Conservation (phyloP, 441 rosid species). For the Syzygium syzygioides region DNA sequence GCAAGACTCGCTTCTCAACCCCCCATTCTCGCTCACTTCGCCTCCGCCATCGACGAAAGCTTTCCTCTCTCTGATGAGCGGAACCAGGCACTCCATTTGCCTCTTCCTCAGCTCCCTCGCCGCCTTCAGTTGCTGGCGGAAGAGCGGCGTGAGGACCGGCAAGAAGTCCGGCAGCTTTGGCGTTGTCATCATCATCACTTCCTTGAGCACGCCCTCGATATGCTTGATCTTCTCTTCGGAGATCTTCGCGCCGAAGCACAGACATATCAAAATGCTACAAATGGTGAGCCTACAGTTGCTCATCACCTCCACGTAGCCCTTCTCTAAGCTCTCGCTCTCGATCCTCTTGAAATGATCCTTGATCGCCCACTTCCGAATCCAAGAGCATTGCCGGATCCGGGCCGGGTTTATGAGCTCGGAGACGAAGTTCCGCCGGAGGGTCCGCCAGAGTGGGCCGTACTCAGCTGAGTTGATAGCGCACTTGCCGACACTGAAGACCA, state of each 20-base stretch:
- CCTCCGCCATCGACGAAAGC: conserved; percentile 44
- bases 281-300: conserved; percentile 62
- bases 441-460: conserved; percentile 78
- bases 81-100: conserved; percentile 73
- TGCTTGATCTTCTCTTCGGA: conserved; percentile 46
- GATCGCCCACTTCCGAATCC: conserved; percentile 79
- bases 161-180: conserved; percentile 75
- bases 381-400: conserved; percentile 70
- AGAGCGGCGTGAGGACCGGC: conserved; percentile 64
- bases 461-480: conserved; percentile 83
- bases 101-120: conserved; percentile 56
- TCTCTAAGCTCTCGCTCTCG: conserved; percentile 32
- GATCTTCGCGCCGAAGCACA: conserved; percentile 85
- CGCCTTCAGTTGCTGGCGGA: conserved; percentile 43
- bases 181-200: conserved; percentile 72
- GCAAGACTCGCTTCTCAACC: conserved; percentile 7
- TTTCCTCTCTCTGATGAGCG: conserved; percentile 55
- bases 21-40: background rate
- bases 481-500: conserved; percentile 78
- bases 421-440: conserved; percentile 69
- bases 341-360: conserved; percentile 61
- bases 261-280: conserved; percentile 70
- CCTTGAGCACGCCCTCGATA: conserved; percentile 64
- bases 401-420: conserved; percentile 56
- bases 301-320: conserved; percentile 68